Base-by-base conservation (phyloP, 106 monocot species). In the Phalaenopsis aphrodite region DNA sequence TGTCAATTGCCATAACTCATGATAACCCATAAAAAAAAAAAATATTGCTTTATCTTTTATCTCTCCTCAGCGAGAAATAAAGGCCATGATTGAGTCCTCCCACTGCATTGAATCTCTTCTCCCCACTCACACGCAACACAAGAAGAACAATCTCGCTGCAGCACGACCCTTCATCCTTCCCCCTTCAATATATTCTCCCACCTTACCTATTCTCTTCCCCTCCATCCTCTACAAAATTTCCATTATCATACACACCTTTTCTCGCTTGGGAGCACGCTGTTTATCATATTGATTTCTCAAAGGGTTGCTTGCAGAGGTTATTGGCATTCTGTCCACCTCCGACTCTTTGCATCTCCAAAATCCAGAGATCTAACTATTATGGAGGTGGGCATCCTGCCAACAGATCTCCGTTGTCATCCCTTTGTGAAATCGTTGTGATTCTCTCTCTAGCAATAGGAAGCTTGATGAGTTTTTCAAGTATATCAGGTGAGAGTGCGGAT, bases 321-420 rank as follows among this genome's bases (percentile, higher is more conserved):
- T 89, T 92, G 92, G 92, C 92, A 92, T 89, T 89, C 92, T 92
- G 92, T 92, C 92, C 92, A 92, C 92, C 92, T 92, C 92, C 87
- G 4, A n/a, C 7, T 41, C 23, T 9, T 3, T 42, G 3, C 10
- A 39, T 48, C 3, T 81, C 10, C 39, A 14, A 57, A 21, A 8
- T 24, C 12, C 9, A 21, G 10, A 77, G 15, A 45, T 41, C 2
- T 75, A 41, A 76, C 46, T 30, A 30, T 30, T 30, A 76, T 84
- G 89, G 92, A 92, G 92, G 92, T 91, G 91, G 88, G 81, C 91
- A 91, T 78, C 78, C 86, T 91, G 91, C 91, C 91, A 91, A 91
- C 69, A 23, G 83, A 86, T 80, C 84, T 86, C 84, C 85, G 91
- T 85, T 77, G 82, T 88, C 61, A 78, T 86, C 88, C 81, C 91